A percentile compares a stretch with the other conserved stretches of the same genome.
Evolutionary conservation across 1,284 basidiomycete genomes (phyloP).

Genomic region (Phellopilus nigrolimitatus): DNA sequence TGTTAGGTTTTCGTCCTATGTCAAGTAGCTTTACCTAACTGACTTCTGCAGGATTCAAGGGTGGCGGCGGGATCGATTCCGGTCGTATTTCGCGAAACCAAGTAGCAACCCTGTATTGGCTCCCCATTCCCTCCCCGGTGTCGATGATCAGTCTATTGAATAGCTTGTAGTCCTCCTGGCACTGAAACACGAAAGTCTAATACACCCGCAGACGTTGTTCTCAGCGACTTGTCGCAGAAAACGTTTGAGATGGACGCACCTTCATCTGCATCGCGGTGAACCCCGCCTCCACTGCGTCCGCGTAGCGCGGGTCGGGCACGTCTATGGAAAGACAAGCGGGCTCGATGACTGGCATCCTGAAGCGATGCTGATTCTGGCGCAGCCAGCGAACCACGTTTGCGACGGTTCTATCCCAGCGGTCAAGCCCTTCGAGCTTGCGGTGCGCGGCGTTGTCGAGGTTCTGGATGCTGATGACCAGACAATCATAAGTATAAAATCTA

Average conservation of each 20-base stretch:
- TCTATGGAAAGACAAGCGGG: slow-evolving; percentile 74
- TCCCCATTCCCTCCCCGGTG: slow-evolving; percentile 46
- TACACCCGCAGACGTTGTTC: slow-evolving; percentile 6
- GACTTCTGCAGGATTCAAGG: slow-evolving; percentile 57
- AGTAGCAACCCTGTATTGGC: slow-evolving; percentile 51
- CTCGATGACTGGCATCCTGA: slow-evolving; percentile 82
- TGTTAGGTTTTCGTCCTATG: slow-evolving; percentile 12
- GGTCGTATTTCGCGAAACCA: slow-evolving; percentile 53
- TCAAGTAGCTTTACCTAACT: slow-evolving; percentile 22
- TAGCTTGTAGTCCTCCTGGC: slow-evolving; percentile 75
- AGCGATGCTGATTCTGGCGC: slow-evolving; percentile 58
- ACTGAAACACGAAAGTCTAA: slow-evolving; percentile 85
- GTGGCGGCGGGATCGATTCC: slow-evolving; percentile 38
- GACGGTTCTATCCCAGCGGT: slow-evolving; percentile 50
- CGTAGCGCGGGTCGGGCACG: slow-evolving; percentile 61
- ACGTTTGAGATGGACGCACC: slow-evolving; percentile 37
- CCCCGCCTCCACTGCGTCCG: slow-evolving; percentile 73
- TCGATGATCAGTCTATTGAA: slow-evolving; percentile 69
- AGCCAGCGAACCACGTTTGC: slow-evolving; percentile 77
- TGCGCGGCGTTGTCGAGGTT: slow-evolving; percentile 56
- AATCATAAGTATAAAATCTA: neutral
- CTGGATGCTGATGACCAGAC: slow-evolving; percentile 40
- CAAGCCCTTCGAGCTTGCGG: slow-evolving; percentile 52
- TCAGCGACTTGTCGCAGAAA: slow-evolving; percentile 1
- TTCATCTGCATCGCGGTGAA: slow-evolving; percentile 57